Conservation (phyloP, 306 rosid genomes). For the Fagus crenata region DNA sequence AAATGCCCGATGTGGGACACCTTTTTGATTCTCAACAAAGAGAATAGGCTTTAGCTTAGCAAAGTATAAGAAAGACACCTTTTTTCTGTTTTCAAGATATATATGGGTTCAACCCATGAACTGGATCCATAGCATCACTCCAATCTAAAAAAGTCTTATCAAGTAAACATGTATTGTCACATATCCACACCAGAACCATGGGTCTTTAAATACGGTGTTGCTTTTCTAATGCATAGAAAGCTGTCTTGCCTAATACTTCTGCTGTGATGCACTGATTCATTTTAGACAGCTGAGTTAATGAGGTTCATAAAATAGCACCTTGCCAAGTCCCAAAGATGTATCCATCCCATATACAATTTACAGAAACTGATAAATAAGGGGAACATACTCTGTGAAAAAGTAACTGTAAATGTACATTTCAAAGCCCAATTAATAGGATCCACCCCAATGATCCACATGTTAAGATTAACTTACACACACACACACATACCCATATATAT, state of each 20-base stretch:
- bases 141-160: too few species aligned
- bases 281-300: background rate
- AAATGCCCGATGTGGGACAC: too few species aligned
- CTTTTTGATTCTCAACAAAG: background rate
- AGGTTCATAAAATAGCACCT: constrained; percentile 1
- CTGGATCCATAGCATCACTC: too few species aligned
- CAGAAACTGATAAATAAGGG: background rate
- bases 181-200: too few species aligned
- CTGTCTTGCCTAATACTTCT: background rate
- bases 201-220: too few species aligned
- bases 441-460: background rate
- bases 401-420: background rate
- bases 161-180: too few species aligned
- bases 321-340: background rate
- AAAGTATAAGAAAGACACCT: too few species aligned
- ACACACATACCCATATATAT: background rate
- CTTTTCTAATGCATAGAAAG: background rate
- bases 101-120: too few species aligned
- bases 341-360: background rate
- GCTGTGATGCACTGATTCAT: background rate
- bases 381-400: background rate
- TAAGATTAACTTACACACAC: background rate
- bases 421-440: background rate
- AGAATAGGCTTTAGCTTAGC: background rate
- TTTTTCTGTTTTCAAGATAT: too few species aligned